phyloP scores from a whole-genome alignment of 495 filamentous ascomycete genomes.

The Penicillium antarcticum region DNA sequence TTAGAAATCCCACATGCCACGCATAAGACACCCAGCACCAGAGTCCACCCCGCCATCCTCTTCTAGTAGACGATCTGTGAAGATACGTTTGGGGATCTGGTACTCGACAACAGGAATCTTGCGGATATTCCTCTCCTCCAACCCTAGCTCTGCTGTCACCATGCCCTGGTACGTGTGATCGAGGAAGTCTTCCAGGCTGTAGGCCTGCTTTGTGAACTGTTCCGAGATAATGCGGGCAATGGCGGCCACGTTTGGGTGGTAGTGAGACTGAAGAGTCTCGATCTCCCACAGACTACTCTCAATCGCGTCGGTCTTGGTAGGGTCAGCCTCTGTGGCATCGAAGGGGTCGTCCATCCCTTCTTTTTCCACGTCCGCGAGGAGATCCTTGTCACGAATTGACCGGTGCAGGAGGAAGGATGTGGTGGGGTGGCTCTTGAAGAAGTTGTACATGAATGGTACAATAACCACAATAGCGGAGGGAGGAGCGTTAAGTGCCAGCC shows the following conservation, averaged over 20 bases:
- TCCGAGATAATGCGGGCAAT: conserved; percentile 91
- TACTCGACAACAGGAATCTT: conserved; percentile 87
- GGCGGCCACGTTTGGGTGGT: conserved; percentile 95
- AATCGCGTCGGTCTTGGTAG: conserved; percentile 79
- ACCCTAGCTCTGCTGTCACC: conserved; percentile 70
- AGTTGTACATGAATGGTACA: conserved; percentile 92
- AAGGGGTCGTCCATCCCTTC: conserved; percentile 81
- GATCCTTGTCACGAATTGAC: conserved; percentile 54
- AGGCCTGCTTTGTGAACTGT: conserved; percentile 94
- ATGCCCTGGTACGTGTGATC: conserved; percentile 92
- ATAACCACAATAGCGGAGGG: conserved; percentile 84
- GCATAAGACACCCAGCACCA: conserved; percentile 35
- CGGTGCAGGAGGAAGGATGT: conserved; percentile 96
- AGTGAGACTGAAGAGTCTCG: conserved; percentile 83
- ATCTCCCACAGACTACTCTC: conserved; percentile 96
- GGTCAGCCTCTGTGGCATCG: conserved; percentile 68
- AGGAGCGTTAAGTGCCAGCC: conserved; percentile 78
- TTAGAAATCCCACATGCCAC: conserved; percentile 40
- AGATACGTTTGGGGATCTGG: conserved; percentile 88
- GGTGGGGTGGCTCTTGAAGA: conserved; percentile 83
- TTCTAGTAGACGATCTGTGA: conserved; percentile 48
- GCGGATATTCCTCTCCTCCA: conserved; percentile 67
- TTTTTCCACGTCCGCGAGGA: conserved; percentile 53
- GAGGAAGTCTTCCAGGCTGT: conserved; percentile 91
- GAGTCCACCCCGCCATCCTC: conserved; percentile 44